phyloP scores from a whole-genome alignment of 495 filamentous ascomycete species.

The Neurospora cerealis region DNA sequence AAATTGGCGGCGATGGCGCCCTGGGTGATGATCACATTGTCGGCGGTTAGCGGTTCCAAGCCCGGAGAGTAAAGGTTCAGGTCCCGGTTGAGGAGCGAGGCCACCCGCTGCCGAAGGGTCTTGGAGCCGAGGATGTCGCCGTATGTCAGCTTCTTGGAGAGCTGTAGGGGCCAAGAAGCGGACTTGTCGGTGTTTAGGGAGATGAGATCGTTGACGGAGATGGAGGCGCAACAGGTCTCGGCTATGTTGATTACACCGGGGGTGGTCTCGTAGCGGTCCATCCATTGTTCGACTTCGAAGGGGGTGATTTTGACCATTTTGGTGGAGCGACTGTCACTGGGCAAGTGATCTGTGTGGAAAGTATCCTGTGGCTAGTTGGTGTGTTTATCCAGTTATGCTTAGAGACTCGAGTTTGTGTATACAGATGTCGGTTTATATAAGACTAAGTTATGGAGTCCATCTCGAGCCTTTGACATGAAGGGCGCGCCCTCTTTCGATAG shows the following conservation, averaged over 20 bases:
- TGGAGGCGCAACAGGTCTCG: conserved; percentile 76
- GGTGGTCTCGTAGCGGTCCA: conserved; percentile 71
- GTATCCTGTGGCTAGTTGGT: neutral
- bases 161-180: conserved; percentile 25
- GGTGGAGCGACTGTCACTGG: neutral
- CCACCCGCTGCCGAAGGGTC: conserved; percentile 15
- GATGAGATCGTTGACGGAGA: conserved; percentile 65
- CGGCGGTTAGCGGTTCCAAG: conserved; percentile 17
- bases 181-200: conserved; percentile 47
- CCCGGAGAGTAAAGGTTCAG: neutral
- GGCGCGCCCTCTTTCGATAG: neutral
- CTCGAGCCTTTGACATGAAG: neutral
- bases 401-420: neutral
- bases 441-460: neutral
- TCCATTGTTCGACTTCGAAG: conserved; percentile 88
- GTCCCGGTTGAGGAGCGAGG: conserved; percentile 13
- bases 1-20: conserved; percentile 85
- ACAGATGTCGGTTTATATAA: neutral
- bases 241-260: conserved; percentile 70
- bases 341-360: neutral
- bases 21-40: conserved; percentile 66
- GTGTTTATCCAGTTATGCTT: neutral
- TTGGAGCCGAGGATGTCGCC: conserved; percentile 24
- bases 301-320: conserved; percentile 55
- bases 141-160: conserved; percentile 35